Base-by-base conservation (phyloP, 257 asterid species). In the Mentha longifolia region DNA sequence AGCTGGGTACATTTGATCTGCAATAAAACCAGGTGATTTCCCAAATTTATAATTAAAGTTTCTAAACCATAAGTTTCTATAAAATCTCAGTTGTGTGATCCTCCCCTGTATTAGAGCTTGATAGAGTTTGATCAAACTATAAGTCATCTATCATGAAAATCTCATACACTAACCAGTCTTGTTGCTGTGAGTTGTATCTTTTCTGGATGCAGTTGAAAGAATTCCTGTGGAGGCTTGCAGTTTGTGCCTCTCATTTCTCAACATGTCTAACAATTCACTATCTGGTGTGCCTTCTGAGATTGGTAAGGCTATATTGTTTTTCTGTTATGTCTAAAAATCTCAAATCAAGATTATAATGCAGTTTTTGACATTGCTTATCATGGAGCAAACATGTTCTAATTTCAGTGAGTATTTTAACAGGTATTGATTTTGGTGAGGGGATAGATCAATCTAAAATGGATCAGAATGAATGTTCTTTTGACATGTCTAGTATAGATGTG, bases 181-280 rank as follows among this genome's bases (percentile, higher is more conserved):
- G 45, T 45, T 65, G 50, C 61, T 56, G 62, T 74, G n/a, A 56
- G 61, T 70, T 71, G 28, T 70, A 52, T 71, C 51, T 25, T 68
- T 6, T 63, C 59, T 74, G 50, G 74, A 28, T 81, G 89, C 89
- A 94, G 99, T 77, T 94, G 76, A 91, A 85, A 86, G 97, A 91
- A 82, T 94, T 77, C 98, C 97, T 7, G 89, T 77, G 65, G 98
- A 87, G 86, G 98, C 97, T 69, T 94, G 99, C 87, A 85, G 85
- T 71, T 72, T 94, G 86, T 87, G 41, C 57, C 89, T 94, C 68
- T 91, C 95, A 51, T 82, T 94, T 70, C 95, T 94, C 61, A 95
- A 94, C 80, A 85, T 94, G 67, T 94, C 99, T 16, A 94, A 94
- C 77, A 94, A 94, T 82, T 92, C 97, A 65, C 85, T 94, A 30